Percentiles rank a stretch among this genome's conserved stretches.
phyloP scores from a whole-genome alignment of 2,329 filamentous ascomycete species.

The Colletotrichum scovillei region DNA sequence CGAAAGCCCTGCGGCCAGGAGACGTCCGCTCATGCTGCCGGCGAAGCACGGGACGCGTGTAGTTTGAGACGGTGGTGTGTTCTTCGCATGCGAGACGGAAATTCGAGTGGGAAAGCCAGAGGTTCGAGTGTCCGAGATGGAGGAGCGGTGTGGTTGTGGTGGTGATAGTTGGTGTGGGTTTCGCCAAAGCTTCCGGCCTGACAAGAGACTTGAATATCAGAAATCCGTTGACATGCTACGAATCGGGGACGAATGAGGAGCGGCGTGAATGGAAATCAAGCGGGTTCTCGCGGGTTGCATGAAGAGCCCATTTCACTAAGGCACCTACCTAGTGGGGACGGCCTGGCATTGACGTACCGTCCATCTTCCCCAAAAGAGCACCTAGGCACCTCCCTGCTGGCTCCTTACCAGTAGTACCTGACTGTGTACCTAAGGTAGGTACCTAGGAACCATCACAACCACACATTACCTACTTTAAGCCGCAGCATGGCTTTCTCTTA shows the following conservation, averaged over 20 bases:
- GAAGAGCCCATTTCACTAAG: slow-evolving; percentile 28
- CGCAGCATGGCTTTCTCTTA: neutral
- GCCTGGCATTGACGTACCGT: slow-evolving; percentile 14
- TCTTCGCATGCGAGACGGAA: slow-evolving; percentile 19
- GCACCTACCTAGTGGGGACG: slow-evolving; percentile 14
- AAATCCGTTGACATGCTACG: slow-evolving; percentile 15
- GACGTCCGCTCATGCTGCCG: slow-evolving; percentile 75
- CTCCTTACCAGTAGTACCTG: neutral
- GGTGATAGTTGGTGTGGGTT: neutral
- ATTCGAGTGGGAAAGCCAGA: neutral
- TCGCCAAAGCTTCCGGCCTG: slow-evolving; percentile 10
- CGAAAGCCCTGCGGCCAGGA: slow-evolving; percentile 78
- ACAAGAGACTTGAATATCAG: slow-evolving; percentile 8
- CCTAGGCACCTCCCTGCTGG: neutral
- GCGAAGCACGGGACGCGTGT: slow-evolving; percentile 26
- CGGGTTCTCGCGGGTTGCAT: slow-evolving; percentile 30
- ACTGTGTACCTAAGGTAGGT: too few species aligned
- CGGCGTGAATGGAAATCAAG: slow-evolving; percentile 11
- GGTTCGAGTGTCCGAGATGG: neutral
- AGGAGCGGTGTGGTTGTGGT: neutral
- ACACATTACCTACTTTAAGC: neutral
- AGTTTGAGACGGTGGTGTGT: neutral
- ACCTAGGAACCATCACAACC: too few species aligned
- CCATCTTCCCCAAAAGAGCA: neutral
- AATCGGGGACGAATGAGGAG: slow-evolving; percentile 1